A percentile compares a stretch with the other conserved stretches of the same genome.
Conservation (phyloP, 208 protist genomes). For the Acanthamoeba culbertsoni region DNA sequence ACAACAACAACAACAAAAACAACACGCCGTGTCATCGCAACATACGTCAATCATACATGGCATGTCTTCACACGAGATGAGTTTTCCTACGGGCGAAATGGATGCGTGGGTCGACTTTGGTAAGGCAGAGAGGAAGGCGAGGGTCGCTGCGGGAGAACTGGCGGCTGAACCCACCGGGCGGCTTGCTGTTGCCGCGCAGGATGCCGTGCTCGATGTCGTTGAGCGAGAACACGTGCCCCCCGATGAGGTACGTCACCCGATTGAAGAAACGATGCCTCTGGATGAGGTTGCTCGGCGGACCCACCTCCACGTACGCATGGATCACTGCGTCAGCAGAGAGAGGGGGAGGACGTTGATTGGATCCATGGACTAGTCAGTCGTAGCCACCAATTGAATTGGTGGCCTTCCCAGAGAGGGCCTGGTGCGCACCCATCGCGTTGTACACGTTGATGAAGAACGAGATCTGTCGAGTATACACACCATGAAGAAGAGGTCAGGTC, state of each 20-base stretch:
- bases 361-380: too few relatives aligned
- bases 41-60: too few relatives aligned
- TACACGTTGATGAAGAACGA: slow-evolving; percentile 15
- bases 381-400: too few relatives aligned
- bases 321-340: background rate
- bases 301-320: background rate
- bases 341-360: too few relatives aligned
- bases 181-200: background rate
- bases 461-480: background rate
- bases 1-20: background rate
- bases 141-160: background rate
- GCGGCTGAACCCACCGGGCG: background rate
- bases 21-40: too few relatives aligned
- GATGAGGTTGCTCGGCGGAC: background rate
- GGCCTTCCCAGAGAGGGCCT: too few relatives aligned
- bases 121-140: background rate
- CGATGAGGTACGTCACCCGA: background rate
- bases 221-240: background rate
- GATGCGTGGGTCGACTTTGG: background rate
- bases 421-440: background rate
- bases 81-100: background rate
- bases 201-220: background rate
- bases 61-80: background rate
- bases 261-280: background rate
- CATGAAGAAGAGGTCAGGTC: background rate